phyloP scores from a whole-genome alignment of 176 grass and related monocot genomes.

The Carex cristatella region DNA sequence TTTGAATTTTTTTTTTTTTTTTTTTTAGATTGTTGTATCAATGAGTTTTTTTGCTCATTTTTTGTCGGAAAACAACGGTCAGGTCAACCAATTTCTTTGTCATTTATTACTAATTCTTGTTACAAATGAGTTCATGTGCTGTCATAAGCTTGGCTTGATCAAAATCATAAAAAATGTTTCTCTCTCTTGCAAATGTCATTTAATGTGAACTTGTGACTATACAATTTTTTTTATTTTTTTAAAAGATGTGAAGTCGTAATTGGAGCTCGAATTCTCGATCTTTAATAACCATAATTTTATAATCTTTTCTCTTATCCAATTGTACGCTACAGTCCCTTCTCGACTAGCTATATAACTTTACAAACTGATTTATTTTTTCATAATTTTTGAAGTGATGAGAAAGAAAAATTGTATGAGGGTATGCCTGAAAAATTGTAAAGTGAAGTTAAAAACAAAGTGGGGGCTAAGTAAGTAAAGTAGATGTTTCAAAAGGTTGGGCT shows the following conservation, averaged over 20 bases:
- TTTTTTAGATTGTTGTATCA: background rate
- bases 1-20: background rate
- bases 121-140: background rate
- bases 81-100: background rate
- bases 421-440: slow-evolving; percentile 11
- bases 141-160: background rate
- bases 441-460: slow-evolving; percentile 14
- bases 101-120: background rate
- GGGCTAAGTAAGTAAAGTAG: slow-evolving; percentile 12
- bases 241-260: no score
- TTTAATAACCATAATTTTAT: no score
- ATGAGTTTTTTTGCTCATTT: background rate
- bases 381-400: slow-evolving; percentile 1
- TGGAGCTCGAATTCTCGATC: no score
- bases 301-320: no score
- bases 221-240: background rate
- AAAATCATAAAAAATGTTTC: background rate
- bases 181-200: background rate
- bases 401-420: slow-evolving; percentile 4
- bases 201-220: background rate
- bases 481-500: slow-evolving; percentile 37
- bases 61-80: background rate
- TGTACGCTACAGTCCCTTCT: no score
- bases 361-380: slow-evolving; percentile 23
- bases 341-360: background rate